Percentiles rank a stretch among this genome's conserved stretches.
These are phyloP conservation scores for Stephanodiscus triporus DNA, from an alignment of 108 stramenopile species.

Conservation along the genomic window DNA sequence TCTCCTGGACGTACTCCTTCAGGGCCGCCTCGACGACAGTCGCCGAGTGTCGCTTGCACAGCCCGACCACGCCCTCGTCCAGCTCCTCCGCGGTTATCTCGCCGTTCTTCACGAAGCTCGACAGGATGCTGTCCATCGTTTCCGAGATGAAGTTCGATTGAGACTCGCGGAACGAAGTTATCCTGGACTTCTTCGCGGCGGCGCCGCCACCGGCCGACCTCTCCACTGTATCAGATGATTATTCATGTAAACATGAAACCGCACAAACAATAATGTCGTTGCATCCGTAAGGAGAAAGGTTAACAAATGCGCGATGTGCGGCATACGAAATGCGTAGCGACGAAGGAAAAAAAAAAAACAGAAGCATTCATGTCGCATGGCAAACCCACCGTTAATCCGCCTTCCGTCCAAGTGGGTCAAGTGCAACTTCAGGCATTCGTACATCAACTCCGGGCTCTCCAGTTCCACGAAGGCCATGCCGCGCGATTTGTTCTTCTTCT, in stretches of 20 bases:
- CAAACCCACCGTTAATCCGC: slow-evolving; percentile 71
- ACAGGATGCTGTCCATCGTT: slow-evolving; percentile 78
- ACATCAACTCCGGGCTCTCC: slow-evolving; percentile 75
- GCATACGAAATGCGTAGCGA: too few relatives aligned
- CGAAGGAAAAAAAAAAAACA: too few relatives aligned
- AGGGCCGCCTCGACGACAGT: slow-evolving; percentile 73
- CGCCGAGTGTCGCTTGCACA: slow-evolving; percentile 87
- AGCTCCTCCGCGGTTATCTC: slow-evolving; percentile 82
- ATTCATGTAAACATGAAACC: not conserved
- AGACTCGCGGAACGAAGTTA: slow-evolving; percentile 66
- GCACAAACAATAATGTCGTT: too few relatives aligned
- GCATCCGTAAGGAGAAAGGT: too few relatives aligned
- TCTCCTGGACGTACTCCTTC: slow-evolving; percentile 75
- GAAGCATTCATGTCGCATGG: not conserved
- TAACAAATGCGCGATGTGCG: too few relatives aligned
- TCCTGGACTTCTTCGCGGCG: slow-evolving; percentile 69
- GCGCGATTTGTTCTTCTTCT: slow-evolving; percentile 66
- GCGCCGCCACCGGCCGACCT: slow-evolving; percentile 73
- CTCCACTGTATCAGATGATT: slow-evolving; percentile 55
- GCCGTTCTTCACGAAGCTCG: slow-evolving; percentile 71
- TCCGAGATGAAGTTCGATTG: slow-evolving; percentile 82
- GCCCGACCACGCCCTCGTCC: slow-evolving; percentile 82
- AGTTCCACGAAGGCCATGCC: slow-evolving; percentile 92
- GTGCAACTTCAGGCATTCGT: slow-evolving; percentile 87
- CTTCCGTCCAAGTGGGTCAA: slow-evolving; percentile 90